Evolutionary conservation across 139 green algal species (phyloP), one percentile per base, ranked within the genome.

Genomic region (Astrephomene gubernaculifera): DNA sequence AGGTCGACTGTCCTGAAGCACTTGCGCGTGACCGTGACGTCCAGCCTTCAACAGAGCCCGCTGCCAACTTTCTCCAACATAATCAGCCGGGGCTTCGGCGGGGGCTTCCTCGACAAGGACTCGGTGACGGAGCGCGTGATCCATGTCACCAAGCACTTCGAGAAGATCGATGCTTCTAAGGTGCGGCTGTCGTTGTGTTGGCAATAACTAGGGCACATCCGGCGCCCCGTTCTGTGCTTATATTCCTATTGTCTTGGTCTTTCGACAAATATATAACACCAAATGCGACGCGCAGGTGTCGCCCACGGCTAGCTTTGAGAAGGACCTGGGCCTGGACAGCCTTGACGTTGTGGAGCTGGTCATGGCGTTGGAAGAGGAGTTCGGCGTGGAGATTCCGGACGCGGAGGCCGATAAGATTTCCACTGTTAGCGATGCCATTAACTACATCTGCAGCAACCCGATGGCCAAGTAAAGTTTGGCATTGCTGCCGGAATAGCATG

Each of bases 291-390:
- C 45, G 60, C 86, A 98, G 96, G 96, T 98, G 35, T 90, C 78
- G 0, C 88, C 95, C 5, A 87, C 86, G 2, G 92, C 97, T 0
- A 49, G 86, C 44, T 99, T 99, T 91, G 90, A 96, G 82, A 96
- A 96, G 80, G 98, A 99, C 90, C 90, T 99, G 60, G 98, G 97
- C 22, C 91, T 99, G 79, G 98, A 99, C 91, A 97, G 92, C 87
- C 90, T 99, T 74, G 98, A 99, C 91, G 96, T 96, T 21, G 98
- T 99, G 45, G 98, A 99, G 91, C 93, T 99, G 71, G 97, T 99
- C 25, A 99, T 99, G 98, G 97, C 98, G 24, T 95, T 99, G 81
- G 98, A 99, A 93, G 98, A 99, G 93, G 98, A 99, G 91, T 99
- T 99, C 91, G 94, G 90, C 19, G 89, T 99, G 38, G 98, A 99